Evolutionary conservation across 2,329 filamentous ascomycete genomes (phyloP), one percentile per base, ranked within the genome.

Genomic region (Microsporum ferrugineum): DNA sequence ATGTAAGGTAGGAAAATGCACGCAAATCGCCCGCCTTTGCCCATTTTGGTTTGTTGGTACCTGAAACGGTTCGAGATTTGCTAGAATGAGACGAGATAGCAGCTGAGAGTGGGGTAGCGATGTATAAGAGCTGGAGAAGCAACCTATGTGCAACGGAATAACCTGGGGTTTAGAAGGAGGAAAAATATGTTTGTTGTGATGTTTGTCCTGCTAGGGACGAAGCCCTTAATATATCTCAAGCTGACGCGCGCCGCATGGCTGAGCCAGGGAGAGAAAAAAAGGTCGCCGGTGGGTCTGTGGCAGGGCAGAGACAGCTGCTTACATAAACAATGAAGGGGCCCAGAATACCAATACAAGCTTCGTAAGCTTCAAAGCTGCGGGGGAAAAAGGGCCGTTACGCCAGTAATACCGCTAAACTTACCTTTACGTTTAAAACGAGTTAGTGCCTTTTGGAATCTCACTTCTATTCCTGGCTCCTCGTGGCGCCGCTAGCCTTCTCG

Each of bases 1-100:
- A 84, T 79, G 76, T 96, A 91, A 63, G 92, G 92, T 78, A 91
- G 79, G 76, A 88, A 83, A 76, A 97, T 94, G 77, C 91, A 96
- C 73, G 88, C 79, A 69, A 92, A 84, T 71, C 92, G 84, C 67
- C 89, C 91, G 71, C 83, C 80, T 77, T 87, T 85, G 65, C 84
- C 85, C 86, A 88, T 88, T 38, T 64, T 78, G 68, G 6, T 27
- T 33, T 23, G 51, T 55, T 34, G 23, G 27, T 51, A 29, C 45
- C 45, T 29, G 10, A 51, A 31, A 51, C 27, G 5, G n/a, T 10
- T 47, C 10, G 10, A 47, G 23, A 23, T n/a, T 23, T 29, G 43
- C 17, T 29, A 17, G n/a, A 10, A 47, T 29, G 3, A 23, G 43
- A 29, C 10, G 23, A 47, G 43, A 27, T 7, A 31, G 27, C 14